Base-by-base conservation (phyloP, 148 eudicot species). In the Persicaria tinctoria region DNA sequence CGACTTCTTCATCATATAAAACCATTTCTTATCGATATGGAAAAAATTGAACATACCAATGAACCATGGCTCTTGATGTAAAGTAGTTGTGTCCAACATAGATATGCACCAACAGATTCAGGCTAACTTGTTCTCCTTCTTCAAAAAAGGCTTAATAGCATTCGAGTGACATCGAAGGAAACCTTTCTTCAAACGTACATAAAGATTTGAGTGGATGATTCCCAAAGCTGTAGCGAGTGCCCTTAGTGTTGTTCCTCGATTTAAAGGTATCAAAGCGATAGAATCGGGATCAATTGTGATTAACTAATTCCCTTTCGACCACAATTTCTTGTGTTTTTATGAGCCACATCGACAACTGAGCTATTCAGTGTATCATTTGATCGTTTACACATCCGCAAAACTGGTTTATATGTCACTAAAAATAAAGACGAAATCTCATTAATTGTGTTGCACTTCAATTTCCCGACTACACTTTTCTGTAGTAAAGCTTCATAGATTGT, bases 121-220 rank as follows among this genome's bases (percentile, higher is more conserved):
- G 7, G 18, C 17, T 3, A 16, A 18, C 46, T 74, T 74, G 46
- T 55, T 56, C 8, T 23, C 76, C 9, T 70, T 18, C 6, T 1
- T 41, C 0, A 59, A n/a, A 46, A 46, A 11, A 5, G 77, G 77
- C n/a, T 75, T 60, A 41, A 75, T 18, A 0, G 69, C 77, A 75
- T 75, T 75, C 10, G 45, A 17, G 46, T 75, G 70, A 8, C 46
- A 16, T 6, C 70, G 17, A 6, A 75, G 17, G 3, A 6, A 8
- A 1, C 77, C 77, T 75, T 75, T 70, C 63, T 62, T 59, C 44
- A 59, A 57, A 3, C 54, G 53, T 32, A 12, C 2, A 75, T 75
- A 70, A 12, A 54, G n/a, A 4, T n/a, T 54, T n/a, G n/a, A n/a
- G 14, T 13, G 4, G 57, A 2, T 54, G 14, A 54, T 5, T 12